Evolutionary conservation across 2,329 filamentous ascomycete genomes (phyloP).

Genomic region (Tolypocladium endophyticum): DNA sequence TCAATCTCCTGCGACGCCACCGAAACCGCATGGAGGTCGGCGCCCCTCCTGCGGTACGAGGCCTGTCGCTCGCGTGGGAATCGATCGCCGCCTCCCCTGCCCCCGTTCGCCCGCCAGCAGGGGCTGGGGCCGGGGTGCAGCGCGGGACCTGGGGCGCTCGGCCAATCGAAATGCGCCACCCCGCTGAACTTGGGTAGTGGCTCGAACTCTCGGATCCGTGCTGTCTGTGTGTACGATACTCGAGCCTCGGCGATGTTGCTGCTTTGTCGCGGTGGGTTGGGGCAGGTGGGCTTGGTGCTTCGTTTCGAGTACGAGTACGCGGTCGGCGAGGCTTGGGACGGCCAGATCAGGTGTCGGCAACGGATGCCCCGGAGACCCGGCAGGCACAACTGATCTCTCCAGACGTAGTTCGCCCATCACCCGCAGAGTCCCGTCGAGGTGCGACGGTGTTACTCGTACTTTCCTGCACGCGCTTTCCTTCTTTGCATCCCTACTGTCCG

Average conservation of each 20-base stretch:
- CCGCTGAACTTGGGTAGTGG: constrained; percentile 1
- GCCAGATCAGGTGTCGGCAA: background rate
- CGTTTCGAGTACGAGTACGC: background rate
- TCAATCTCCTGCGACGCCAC: background rate
- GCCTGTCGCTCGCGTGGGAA: background rate
- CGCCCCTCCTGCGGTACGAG: background rate
- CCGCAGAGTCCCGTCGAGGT: background rate
- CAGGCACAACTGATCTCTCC: background rate
- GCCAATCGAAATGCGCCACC: constrained; percentile 1
- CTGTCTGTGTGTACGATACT: background rate
- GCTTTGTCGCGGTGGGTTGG: background rate
- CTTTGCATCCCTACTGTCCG: background rate
- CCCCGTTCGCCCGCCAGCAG: background rate
- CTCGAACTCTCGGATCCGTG: background rate
- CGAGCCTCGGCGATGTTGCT: background rate
- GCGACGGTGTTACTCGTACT: background rate
- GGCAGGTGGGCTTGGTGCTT: background rate
- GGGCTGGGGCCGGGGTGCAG: background rate
- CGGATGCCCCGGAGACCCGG: background rate
- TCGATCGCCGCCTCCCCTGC: background rate
- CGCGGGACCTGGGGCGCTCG: background rate
- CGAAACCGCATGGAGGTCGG: background rate
- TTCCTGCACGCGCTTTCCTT: background rate
- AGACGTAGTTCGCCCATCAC: background rate
- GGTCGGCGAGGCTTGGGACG: background rate